A percentile compares a stretch with the other conserved stretches of the same genome.
Evolutionary conservation across 805 yeast species (phyloP).

Genomic region (Kodamaea fukazawae): DNA sequence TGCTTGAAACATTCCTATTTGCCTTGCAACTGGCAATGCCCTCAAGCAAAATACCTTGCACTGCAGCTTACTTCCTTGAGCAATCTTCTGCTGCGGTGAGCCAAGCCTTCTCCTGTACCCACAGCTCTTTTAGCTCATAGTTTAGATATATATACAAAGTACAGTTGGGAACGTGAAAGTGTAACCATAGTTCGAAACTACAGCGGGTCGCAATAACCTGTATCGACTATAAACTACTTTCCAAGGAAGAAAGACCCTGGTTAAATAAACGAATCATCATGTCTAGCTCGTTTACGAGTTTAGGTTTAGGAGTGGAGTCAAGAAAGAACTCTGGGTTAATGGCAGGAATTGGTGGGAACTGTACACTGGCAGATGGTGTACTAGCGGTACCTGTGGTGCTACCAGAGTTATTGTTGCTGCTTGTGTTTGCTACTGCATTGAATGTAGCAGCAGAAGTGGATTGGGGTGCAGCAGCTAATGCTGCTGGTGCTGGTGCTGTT

Average conservation of each 20-base stretch:
- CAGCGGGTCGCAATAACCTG: too few relatives aligned
- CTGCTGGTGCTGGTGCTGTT: not conserved
- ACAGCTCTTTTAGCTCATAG: too few relatives aligned
- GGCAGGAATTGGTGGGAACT: conserved; percentile 37
- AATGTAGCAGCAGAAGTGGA: not conserved
- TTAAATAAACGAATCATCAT: conserved; percentile 35
- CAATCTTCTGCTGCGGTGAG: too few relatives aligned
- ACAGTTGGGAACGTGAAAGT: too few relatives aligned
- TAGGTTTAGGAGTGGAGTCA: conserved; percentile 35
- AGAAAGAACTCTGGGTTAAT: conserved; percentile 37
- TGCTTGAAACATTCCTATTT: too few relatives aligned
- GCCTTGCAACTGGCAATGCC: too few relatives aligned
- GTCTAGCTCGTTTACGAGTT: conserved; percentile 37
- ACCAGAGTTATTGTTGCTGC: conserved; percentile 4
- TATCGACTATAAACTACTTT: conserved; percentile 16
- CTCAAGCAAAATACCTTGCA: too few relatives aligned
- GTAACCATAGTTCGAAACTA: too few relatives aligned
- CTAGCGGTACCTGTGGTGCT: not conserved
- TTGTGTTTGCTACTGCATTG: conserved; percentile 7
- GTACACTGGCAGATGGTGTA: conserved; percentile 8
- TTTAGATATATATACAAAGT: too few relatives aligned
- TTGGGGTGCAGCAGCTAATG: too few relatives aligned
- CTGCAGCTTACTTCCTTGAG: too few relatives aligned
- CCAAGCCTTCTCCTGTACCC: too few relatives aligned
- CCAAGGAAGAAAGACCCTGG: conserved; percentile 42